Base-by-base conservation (phyloP, 495 filamentous ascomycete genomes). In the Penicillium canariense region DNA sequence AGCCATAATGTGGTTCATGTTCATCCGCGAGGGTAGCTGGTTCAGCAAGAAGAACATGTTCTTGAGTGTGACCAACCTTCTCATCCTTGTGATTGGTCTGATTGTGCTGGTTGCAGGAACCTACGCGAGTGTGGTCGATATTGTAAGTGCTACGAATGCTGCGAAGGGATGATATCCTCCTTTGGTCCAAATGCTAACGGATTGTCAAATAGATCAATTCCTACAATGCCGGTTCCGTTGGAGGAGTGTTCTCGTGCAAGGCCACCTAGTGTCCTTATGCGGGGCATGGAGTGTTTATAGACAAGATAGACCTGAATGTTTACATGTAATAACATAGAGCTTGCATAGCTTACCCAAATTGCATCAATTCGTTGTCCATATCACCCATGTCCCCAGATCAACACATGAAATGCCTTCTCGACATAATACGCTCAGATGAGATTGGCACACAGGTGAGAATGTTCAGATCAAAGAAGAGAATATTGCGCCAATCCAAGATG, bases 1-100 rank as follows among this genome's bases (percentile, higher is more conserved):
- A 65, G 78, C 81, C 17, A 65, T 79, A 28, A 82, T 86, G 70
- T 87, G 83, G 82, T 81, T 83, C 66, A 70, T 72, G 71, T 72
- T 83, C 8, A 47, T 71, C 28, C 68, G 66, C 23, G 56, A 68
- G 50, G 70, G 70, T 12, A 71, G 62, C 40, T 70, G 65, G 68
- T 56, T 46, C 26, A 15, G 14, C 25, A 30, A 18, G 43, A 46
- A 46, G 43, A 46, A 46, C 26, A 12, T 46, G 22, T 25, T 25
- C 0, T 20, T 46, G 3, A 18, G 25, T 30, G 27, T 46, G 25
- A 4, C 30, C 43, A 46, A 46, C 5, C 4, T 15, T 7, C 18
- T 31, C 8, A 46, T 46, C 7, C 27, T 46, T 30, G 43, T 12
- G 4, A 46, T 46, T 9, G 43, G 43, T 46, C 25, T 46, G 25